Evolutionary conservation across 257 asterid species (phyloP), one percentile per base, ranked within the genome.

Genomic region (Nicotiana obtusifolia): DNA sequence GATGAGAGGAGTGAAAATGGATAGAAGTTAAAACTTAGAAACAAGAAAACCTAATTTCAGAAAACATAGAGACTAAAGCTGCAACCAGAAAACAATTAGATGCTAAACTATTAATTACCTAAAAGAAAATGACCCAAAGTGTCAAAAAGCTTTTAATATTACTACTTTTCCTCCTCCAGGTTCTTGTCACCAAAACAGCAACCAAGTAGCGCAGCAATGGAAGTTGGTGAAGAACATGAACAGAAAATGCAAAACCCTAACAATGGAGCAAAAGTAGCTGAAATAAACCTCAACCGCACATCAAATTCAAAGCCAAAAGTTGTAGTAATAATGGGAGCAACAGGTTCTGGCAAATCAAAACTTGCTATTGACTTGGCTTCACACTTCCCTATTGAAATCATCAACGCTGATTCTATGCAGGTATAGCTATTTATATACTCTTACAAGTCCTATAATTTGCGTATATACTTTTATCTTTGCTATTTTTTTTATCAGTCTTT

Each of bases 331-430:
- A 86, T 92, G 95, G 97, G 97, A 13, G 91, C 97, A 71, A 88
- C 97, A 5, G 98, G 97, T 61, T 31, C 97, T 14, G 98, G 97
- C 57, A 94, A 94, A 84, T 95, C 99, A 81, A 95, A 91, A 80
- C 88, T 95, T 82, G 97, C 97, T 59, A 88, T 94, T 59, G 97
- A 96, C 88, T 89, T 96, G 20, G 95, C 97, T 47, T 85, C 97
- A 7, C 89, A 90, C 88, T 93, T 96, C 83, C 93, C 97, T 7
- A 37, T 94, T 56, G 98, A 96, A 91, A 87, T 94, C 69, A 93
- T 96, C 81, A 96, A 91, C 84, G 97, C 98, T n/a, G 99, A 93
- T 82, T 93, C 98, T 77, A 95, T 95, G 99, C 98, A 94, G 97
- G 98, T 91, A 69, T 20, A 14, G 14, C 10, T 52, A 7, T 66